A percentile compares a stretch with the other conserved stretches of the same genome.
Conservation (phyloP, 1,284 basidiomycete genomes). For the Ganoderma multipileum region DNA sequence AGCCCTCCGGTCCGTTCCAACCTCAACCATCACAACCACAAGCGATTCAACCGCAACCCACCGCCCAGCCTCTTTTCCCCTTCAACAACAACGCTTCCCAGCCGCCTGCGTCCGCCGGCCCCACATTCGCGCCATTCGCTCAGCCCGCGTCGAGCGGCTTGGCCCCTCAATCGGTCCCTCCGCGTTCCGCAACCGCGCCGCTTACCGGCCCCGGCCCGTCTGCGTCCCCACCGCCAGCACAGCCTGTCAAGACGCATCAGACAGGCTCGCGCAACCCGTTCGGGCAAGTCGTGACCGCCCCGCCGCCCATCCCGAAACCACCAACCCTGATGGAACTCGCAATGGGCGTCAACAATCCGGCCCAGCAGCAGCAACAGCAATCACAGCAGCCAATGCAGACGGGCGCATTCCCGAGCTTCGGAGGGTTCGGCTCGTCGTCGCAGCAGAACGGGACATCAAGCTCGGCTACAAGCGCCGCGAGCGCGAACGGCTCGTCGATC, state of each 20-base stretch:
- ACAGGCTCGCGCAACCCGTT: constrained; percentile 98
- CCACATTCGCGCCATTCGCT: constrained; percentile 31
- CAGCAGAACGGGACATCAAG: constrained; percentile 10
- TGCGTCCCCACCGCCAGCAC: constrained; percentile 48
- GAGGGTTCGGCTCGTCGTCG: not conserved
- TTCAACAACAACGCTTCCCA: constrained; percentile 24
- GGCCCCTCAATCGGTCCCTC: constrained; percentile 40
- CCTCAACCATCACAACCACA: constrained; percentile 20
- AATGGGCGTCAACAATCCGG: constrained; percentile 48
- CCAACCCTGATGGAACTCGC: constrained; percentile 87
- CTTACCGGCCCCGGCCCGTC: constrained; percentile 42
- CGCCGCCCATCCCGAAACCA: constrained; percentile 74
- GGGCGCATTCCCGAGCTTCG: constrained; percentile 21
- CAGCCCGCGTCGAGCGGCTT: constrained; percentile 21
- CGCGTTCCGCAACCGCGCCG: constrained; percentile 75
- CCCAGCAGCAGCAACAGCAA: constrained; percentile 35
- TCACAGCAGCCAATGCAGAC: constrained; percentile 30
- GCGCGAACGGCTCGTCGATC: constrained; percentile 50
- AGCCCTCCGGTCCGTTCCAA: constrained; percentile 31
- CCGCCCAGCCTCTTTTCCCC: constrained; percentile 34
- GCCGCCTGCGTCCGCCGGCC: constrained; percentile 17
- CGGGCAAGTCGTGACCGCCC: constrained; percentile 73
- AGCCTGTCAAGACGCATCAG: constrained; percentile 84
- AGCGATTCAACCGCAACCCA: constrained; percentile 13
- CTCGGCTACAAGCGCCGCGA: constrained; percentile 14